A percentile compares a stretch with the other conserved stretches of the same genome.
These are phyloP conservation scores for Staphylotrichum longicolle DNA, from an alignment of 495 filamentous ascomycete species.

Conservation along the genomic window DNA sequence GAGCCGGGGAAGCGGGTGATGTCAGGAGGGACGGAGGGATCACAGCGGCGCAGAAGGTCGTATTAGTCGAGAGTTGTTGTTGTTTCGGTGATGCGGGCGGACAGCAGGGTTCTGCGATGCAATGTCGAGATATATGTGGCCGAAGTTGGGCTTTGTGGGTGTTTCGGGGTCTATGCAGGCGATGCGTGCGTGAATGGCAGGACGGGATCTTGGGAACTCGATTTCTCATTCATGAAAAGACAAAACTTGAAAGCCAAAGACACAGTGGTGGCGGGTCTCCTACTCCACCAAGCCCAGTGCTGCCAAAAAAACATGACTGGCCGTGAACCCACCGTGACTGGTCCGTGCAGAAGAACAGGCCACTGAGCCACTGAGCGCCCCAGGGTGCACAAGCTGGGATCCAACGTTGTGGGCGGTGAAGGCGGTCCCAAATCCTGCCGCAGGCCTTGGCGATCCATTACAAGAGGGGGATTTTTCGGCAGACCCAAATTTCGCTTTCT, in stretches of 20 bases:
- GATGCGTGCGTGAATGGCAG: constrained; percentile 16
- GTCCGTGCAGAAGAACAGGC: constrained; percentile 14
- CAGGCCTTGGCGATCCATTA: constrained; percentile 15
- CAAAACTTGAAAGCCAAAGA: constrained; percentile 27
- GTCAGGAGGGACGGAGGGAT: constrained; percentile 15
- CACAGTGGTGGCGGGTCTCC: constrained; percentile 25
- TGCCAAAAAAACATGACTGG: constrained; percentile 28
- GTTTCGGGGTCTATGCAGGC: neutral
- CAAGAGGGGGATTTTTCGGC: constrained; percentile 22
- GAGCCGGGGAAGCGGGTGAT: constrained; percentile 10
- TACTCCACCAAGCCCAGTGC: constrained; percentile 21
- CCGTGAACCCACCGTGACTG: constrained; percentile 1
- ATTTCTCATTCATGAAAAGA: constrained; percentile 24
- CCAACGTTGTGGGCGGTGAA: constrained; percentile 34
- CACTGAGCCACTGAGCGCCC: neutral
- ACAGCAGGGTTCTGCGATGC: neutral
- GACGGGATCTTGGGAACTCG: constrained; percentile 14
- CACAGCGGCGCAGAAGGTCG: constrained; percentile 2
- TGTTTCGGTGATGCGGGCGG: neutral
- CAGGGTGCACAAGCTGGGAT: neutral
- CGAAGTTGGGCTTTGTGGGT: neutral
- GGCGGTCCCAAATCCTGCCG: constrained; percentile 19
- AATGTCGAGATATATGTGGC: constrained; percentile 8
- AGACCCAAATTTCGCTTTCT: constrained; percentile 12
- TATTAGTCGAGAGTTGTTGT: constrained; percentile 8